A percentile compares a stretch with the other conserved stretches of the same genome.
These are phyloP conservation scores for Ceratocystis variospora DNA, from an alignment of 2,329 filamentous ascomycete genomes.

Conservation along the genomic window DNA sequence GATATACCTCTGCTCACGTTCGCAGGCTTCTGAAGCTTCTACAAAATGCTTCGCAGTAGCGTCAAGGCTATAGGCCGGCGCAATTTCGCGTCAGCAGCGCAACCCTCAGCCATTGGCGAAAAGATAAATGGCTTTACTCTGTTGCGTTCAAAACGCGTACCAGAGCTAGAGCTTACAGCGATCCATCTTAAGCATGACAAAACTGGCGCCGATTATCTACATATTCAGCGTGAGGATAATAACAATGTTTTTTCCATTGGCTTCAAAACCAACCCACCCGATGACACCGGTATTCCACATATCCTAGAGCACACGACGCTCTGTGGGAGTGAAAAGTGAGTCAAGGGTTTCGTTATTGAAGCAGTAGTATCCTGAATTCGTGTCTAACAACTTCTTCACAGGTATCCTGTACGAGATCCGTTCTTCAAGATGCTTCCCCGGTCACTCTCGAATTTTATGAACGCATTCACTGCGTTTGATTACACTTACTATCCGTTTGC, in stretches of 20 bases:
- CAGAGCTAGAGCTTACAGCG: constrained; percentile 84
- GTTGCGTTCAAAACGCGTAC: constrained; percentile 76
- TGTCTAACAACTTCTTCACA: constrained; percentile 30
- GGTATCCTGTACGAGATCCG: constrained; percentile 92
- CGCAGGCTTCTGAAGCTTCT: neutral
- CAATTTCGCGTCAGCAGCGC: constrained; percentile 16
- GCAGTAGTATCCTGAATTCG: constrained; percentile 9
- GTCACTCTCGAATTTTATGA: constrained; percentile 99
- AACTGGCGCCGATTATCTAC: constrained; percentile 89
- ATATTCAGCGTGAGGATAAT: constrained; percentile 85
- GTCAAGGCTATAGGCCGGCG: constrained; percentile 17
- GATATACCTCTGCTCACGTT: neutral
- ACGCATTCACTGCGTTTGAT: constrained; percentile 90
- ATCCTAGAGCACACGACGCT: constrained; percentile 96
- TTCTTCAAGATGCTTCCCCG: constrained; percentile 99
- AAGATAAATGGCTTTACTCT: constrained; percentile 90
- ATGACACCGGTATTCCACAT: constrained; percentile 91
- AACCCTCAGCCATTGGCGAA: constrained; percentile 57
- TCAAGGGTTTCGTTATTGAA: neutral
- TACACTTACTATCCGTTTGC: constrained; percentile 97
- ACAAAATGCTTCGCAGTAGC: constrained; percentile 16
- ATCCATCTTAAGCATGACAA: constrained; percentile 85
- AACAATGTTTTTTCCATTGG: constrained; percentile 99
- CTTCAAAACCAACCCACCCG: constrained; percentile 96
- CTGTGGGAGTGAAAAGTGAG: constrained; percentile 83